Base-by-base conservation (phyloP, 805 yeast genomes). In the Saccharomycopsis fibuligera region DNA sequence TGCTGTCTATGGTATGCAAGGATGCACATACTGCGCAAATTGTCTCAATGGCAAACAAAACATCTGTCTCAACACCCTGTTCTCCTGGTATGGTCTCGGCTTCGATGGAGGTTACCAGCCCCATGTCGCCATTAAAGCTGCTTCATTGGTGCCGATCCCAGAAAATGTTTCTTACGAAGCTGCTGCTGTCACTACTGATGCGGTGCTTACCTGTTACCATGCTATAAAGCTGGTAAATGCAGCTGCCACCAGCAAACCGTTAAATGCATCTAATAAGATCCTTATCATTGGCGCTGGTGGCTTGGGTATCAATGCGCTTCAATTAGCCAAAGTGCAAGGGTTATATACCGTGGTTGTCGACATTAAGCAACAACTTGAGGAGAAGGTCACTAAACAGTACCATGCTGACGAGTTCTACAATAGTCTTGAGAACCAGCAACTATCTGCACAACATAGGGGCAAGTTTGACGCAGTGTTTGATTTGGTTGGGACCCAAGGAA, bases 11-110 rank as follows among this genome's bases (percentile, higher is more conserved):
- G 56, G 57, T 16, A 35, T 46, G 10, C 57, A 61, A 37, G 37
- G 61, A 6, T 65, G 68, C 44, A 63, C 62, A 2, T 23, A 45
- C 2, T 65, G 86, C 93, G 98, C 70, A 98, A 98, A 75, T 86
- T 84, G 83, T 98, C 98, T 75, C 91, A 86, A 82, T 87, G 87
- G 74, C 95, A 76, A 78, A 98, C 98, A 98, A 98, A 91, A 91
- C 93, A 65, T 46, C 41, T 47, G 50, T 22, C 17, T 17, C 19
- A 16, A 22, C 4, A 21, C 8, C 14, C 16, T 8, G 4, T 4
- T 10, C n/a, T n/a, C 10, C 9, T 21, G 57, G 42, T 59, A 48
- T 36, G 68, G 68, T 2, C 44, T 64, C 8, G 61, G 61, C 5
- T 47, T 47, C 33, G 60, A 59, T 31, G 68, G 68, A 8, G 68